A percentile compares a stretch with the other conserved stretches of the same genome.
These are phyloP conservation scores for Coemansia aciculifera DNA, from an alignment of 192 early-diverging fungal species.

Conservation along the genomic window DNA sequence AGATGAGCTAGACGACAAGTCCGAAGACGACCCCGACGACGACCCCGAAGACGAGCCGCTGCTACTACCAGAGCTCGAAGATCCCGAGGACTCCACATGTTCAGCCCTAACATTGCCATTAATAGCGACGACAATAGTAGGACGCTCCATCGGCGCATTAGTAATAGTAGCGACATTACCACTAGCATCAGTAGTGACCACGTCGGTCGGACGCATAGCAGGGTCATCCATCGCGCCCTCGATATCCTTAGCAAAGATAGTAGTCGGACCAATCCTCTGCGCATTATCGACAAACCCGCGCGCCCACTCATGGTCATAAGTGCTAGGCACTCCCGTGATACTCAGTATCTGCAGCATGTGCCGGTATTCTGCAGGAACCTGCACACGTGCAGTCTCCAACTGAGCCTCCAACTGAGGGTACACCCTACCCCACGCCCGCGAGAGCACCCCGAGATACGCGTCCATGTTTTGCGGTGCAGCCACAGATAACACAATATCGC, in stretches of 20 bases:
- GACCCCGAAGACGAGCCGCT: neutral
- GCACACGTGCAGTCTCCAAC: conserved; percentile 18
- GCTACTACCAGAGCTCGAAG: neutral
- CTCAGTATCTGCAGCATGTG: conserved; percentile 29
- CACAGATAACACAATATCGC: conserved; percentile 44
- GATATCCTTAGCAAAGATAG: conserved; percentile 29
- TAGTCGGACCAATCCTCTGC: conserved; percentile 36
- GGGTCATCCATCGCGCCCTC: conserved; percentile 22
- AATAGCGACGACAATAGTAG: conserved; percentile 42
- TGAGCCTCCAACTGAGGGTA: conserved; percentile 29
- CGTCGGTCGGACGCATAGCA: conserved; percentile 17
- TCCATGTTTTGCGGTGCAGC: conserved; percentile 26
- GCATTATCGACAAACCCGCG: conserved; percentile 28
- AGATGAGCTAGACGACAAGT: neutral
- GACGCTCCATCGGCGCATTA: conserved; percentile 12
- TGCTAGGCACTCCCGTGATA: conserved; percentile 27
- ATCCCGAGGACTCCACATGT: neutral
- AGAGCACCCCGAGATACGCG: conserved; percentile 35
- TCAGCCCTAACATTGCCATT: conserved; percentile 30
- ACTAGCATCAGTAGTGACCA: conserved; percentile 23
- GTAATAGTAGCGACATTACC: conserved; percentile 26
- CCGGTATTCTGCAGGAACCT: conserved; percentile 45
- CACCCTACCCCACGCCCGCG: conserved; percentile 38
- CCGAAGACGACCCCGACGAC: neutral
- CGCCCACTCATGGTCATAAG: conserved; percentile 33